These are phyloP conservation scores for Leishmania arabica DNA, from an alignment of 208 protist species.

Conservation along the genomic window DNA sequence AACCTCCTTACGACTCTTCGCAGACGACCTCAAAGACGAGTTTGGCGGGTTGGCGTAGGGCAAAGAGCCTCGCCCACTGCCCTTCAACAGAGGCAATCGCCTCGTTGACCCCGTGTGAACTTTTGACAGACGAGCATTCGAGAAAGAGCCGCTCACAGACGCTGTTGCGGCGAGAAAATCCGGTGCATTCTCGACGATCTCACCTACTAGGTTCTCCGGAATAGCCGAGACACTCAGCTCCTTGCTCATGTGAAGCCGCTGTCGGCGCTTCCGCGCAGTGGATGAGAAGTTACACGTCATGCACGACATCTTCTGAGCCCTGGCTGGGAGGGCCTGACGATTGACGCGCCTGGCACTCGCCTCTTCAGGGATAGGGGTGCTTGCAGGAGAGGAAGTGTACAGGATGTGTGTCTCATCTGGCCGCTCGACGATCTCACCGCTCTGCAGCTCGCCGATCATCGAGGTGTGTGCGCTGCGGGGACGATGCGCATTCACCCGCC, in stretches of 20 bases:
- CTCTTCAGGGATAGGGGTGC: conserved; percentile 13
- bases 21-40: neutral
- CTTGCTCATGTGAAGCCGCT: conserved; percentile 31
- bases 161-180: conserved; percentile 21
- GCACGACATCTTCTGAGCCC: neutral
- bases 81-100: conserved; percentile 1
- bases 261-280: conserved; percentile 25
- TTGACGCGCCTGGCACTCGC: neutral
- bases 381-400: conserved; percentile 10
- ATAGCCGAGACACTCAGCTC: conserved; percentile 50
- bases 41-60: neutral
- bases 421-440: conserved; percentile 30
- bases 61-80: too few species aligned
- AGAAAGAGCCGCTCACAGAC: neutral
- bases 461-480: conserved; percentile 13
- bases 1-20: neutral
- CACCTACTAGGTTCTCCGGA: conserved; percentile 38
- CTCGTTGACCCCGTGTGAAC: neutral
- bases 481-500: conserved; percentile 13
- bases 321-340: neutral
- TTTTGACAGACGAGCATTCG: neutral
- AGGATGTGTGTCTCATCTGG: conserved; percentile 1
- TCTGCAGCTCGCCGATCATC: conserved; percentile 15
- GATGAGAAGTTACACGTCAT: conserved; percentile 4
- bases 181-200: conserved; percentile 40